Evolutionary conservation across 2,329 filamentous ascomycete species (phyloP), one percentile per base, ranked within the genome.

Genomic region (Aspergillus vadensis): DNA sequence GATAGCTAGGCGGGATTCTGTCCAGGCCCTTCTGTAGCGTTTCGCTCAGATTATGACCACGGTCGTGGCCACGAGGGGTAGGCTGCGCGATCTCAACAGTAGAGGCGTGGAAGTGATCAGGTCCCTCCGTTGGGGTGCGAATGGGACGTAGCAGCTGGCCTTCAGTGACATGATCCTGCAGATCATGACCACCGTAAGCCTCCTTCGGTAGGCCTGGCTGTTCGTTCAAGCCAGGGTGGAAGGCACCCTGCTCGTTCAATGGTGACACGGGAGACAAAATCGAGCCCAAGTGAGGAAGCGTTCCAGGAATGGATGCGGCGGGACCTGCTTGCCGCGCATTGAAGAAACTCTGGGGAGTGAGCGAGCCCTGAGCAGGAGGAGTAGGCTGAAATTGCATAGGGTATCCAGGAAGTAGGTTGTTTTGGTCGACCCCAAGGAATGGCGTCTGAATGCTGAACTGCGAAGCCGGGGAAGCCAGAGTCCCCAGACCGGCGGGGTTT

Each of bases 1-100:
- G 91, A 70, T 95, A 94, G 69, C 96, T 91, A 4, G 91, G 90
- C 53, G 64, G 64, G 63, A 73, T 70, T 41, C 74, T 72, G 41
- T 95, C 89, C 58, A 96, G 89, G 67, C 95, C 92, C 63, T 88
- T 89, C 73, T 97, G 92, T 23, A 96, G 82, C 49, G 87, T 91
- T 64, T 88, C 85, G 69, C 89, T 92, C 43, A 91, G 83, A 67
- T 92, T 92, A 67, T 93, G 90, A 58, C 82, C 82, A 74, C 66
- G 67, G 25, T 64, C 67, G 41, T 88, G 85, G 39, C 83, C 83
- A 65, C 83, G 82, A 59, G 86, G 86, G 54, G 82, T 87, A 9
- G 86, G 86, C 50, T 86, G 82, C 25, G 82, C 83, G 67, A 88
- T 86, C 59, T 85, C 82, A 41, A 82, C 74, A 60, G 74, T 73